phyloP scores from a whole-genome alignment of 2,329 filamentous ascomycete species.

The Arthrinium puccinioides region DNA sequence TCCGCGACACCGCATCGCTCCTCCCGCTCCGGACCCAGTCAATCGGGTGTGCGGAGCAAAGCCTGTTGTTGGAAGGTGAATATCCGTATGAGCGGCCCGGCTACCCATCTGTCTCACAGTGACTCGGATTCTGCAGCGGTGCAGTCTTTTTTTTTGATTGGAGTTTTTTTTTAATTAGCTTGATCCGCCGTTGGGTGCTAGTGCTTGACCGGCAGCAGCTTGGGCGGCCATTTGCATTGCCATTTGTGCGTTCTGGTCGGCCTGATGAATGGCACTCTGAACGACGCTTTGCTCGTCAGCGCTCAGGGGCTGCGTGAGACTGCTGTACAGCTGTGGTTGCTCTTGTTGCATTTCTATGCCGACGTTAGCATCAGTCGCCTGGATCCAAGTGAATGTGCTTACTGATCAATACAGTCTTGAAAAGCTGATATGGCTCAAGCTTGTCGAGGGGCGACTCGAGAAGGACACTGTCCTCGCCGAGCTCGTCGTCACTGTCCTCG shows the following conservation, averaged over 20 bases:
- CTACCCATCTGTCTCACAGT: no score
- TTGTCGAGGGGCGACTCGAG: conserved; percentile 93
- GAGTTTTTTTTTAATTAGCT: no score
- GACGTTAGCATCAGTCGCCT: conserved; percentile 15
- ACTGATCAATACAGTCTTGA: conserved; percentile 78
- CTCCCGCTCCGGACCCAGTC: no score
- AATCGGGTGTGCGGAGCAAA: no score
- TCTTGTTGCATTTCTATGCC: conserved; percentile 73
- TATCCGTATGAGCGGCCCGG: no score
- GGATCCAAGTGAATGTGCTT: conserved; percentile 43
- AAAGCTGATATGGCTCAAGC: conserved; percentile 87
- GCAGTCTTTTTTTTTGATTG: no score
- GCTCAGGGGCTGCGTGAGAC: conserved; percentile 52
- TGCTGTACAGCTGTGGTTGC: conserved; percentile 82
- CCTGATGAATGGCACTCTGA: conserved; percentile 15
- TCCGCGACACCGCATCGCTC: no score
- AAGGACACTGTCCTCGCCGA: conserved; percentile 86
- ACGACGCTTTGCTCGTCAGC: conserved; percentile 16
- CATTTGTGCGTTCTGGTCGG: conserved; percentile 16
- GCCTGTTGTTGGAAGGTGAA: no score
- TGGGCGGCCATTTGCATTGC: conserved; percentile 6
- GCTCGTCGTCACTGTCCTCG: conserved; percentile 74
- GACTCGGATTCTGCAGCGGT: no score
- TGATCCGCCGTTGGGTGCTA: conserved; percentile 11
- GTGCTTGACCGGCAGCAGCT: not conserved